Evolutionary conservation across 179 eudicot genomes (phyloP).

Genomic region (Silene noctiflora): DNA sequence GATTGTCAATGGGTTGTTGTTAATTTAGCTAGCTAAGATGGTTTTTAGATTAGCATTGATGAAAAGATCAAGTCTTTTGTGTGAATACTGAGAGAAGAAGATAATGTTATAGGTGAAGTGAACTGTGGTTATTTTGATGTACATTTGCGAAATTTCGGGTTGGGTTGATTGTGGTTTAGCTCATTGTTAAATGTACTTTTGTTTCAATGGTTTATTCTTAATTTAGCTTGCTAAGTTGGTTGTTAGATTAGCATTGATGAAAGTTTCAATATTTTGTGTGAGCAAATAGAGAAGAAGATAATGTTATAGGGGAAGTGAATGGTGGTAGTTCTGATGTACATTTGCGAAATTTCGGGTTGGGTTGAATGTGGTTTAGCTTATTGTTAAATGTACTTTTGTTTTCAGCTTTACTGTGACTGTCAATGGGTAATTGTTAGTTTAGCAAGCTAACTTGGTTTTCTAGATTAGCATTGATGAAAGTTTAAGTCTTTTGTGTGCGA

Average conservation of each 20-base stretch:
- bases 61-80: background rate
- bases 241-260: constrained; percentile 7
- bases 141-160: background rate
- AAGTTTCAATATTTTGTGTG: background rate
- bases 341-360: background rate
- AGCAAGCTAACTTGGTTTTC: background rate
- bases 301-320: background rate
- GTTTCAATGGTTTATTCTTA: too few relatives aligned
- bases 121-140: background rate
- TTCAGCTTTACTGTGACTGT: background rate
- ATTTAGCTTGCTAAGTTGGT: too few relatives aligned
- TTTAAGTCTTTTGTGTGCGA: background rate
- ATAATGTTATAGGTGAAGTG: background rate
- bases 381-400: constrained; percentile 2
- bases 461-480: background rate
- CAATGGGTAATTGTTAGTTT: background rate
- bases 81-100: background rate
- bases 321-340: background rate
- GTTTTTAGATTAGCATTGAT: background rate
- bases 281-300: background rate
- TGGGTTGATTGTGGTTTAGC: background rate
- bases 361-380: background rate
- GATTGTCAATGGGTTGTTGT: background rate
- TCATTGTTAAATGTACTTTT: constrained; percentile 9
- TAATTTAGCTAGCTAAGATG: background rate